phyloP scores from a whole-genome alignment of 1,139 yeast species.

The Protomyces arabidopsidicola region DNA sequence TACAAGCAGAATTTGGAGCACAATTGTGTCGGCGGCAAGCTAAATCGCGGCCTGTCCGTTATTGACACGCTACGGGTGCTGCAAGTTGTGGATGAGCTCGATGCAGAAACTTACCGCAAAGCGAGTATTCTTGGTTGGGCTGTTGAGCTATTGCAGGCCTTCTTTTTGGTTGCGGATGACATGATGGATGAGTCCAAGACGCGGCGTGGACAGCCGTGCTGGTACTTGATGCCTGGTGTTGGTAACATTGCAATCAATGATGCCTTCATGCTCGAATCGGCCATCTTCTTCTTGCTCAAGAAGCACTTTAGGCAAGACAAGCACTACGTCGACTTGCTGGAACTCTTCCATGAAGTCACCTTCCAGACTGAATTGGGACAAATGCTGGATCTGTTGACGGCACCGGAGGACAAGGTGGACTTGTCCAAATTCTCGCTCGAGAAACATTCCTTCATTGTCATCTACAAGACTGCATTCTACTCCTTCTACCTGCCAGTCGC shows the following conservation, averaged over 20 bases:
- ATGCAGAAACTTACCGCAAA: constrained; percentile 66
- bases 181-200: constrained; percentile 98
- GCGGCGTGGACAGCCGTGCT: constrained; percentile 97
- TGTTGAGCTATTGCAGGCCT: constrained; percentile 91
- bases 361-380: constrained; percentile 98
- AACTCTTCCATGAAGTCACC: constrained; percentile 68
- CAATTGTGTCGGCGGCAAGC: constrained; percentile 94
- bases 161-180: constrained; percentile 95
- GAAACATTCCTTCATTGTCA: constrained; percentile 92
- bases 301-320: constrained; percentile 76
- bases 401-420: constrained; percentile 93
- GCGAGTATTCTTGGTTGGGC: constrained; percentile 95
- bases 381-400: constrained; percentile 87
- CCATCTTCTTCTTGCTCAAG: constrained; percentile 83
- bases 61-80: constrained; percentile 85
- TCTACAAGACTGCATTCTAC: constrained; percentile 95
- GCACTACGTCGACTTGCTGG: constrained; percentile 85
- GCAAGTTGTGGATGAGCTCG: constrained; percentile 62
- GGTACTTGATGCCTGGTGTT: constrained; percentile 56
- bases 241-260: constrained; percentile 87
- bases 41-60: constrained; percentile 93
- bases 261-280: constrained; percentile 93
- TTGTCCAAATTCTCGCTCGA: constrained; percentile 76
- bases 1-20: constrained; percentile 64
- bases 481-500: constrained; percentile 97